Percentiles rank a stretch among this genome's conserved stretches.
Conservation (phyloP, 2,329 filamentous ascomycete genomes). For the Pestalotiopsis sp. region DNA sequence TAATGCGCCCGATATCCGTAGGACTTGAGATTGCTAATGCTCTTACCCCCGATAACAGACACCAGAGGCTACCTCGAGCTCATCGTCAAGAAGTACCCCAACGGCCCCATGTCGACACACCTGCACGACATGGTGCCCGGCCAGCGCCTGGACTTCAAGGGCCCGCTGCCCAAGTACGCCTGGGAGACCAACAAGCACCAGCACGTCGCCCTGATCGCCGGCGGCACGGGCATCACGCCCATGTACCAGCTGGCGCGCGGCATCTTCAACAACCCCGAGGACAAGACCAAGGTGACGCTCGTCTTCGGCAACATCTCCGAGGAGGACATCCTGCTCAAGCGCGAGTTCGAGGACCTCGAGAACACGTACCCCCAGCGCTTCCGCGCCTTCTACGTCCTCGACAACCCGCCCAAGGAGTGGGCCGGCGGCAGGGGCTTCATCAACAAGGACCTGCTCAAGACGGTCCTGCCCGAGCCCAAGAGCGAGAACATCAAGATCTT, state of each 20-base stretch:
- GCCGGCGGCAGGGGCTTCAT: conserved; percentile 77
- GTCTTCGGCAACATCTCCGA: conserved; percentile 90
- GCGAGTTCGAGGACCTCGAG: conserved; percentile 83
- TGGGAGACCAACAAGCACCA: conserved; percentile 93
- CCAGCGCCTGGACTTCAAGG: conserved; percentile 88
- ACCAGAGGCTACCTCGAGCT: conserved; percentile 82
- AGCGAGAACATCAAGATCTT: conserved; percentile 93
- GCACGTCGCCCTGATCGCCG: conserved; percentile 86
- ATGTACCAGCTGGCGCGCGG: conserved; percentile 93
- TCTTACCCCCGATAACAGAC: conserved; percentile 47
- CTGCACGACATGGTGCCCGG: conserved; percentile 81
- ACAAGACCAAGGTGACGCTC: conserved; percentile 97
- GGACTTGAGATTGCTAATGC: background rate
- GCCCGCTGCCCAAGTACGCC: conserved; percentile 89
- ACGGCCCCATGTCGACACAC: conserved; percentile 90
- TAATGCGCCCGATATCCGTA: background rate
- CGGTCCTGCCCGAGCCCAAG: conserved; percentile 90
- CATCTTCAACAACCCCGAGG: conserved; percentile 94
- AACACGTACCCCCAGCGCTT: conserved; percentile 95
- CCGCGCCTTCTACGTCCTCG: conserved; percentile 90
- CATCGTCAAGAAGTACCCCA: conserved; percentile 87
- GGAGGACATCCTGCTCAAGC: conserved; percentile 89
- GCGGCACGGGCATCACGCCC: conserved; percentile 94
- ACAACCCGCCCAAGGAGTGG: conserved; percentile 82
- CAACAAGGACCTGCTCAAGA: conserved; percentile 91